phyloP scores from a whole-genome alignment of 139 green algal genomes.

The Chlamydomonas sp. region DNA sequence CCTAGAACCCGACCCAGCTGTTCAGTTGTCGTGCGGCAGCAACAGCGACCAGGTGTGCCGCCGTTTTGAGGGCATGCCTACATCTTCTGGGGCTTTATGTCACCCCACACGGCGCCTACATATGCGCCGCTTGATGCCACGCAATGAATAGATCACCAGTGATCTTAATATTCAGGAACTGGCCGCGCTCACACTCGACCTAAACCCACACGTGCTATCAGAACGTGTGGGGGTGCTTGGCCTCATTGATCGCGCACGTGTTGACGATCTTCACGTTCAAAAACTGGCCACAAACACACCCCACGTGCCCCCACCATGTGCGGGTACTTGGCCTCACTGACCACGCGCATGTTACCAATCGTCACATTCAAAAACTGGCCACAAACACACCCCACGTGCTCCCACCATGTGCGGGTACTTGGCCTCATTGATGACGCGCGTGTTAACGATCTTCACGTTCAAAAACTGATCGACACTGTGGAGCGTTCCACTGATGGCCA shows the following conservation, averaged over 20 bases:
- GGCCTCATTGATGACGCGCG: conserved; percentile 71
- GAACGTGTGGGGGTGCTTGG: neutral
- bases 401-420: conserved; percentile 94
- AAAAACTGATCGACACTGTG: conserved; percentile 99
- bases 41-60: neutral
- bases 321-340: neutral
- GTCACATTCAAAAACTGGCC: conserved; percentile 98
- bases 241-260: neutral
- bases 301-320: too few relatives aligned
- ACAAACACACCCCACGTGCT: neutral
- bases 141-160: neutral
- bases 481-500: conserved; percentile 86
- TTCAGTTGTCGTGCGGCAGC: neutral
- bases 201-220: too few relatives aligned
- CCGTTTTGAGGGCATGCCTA: neutral
- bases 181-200: too few relatives aligned
- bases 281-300: too few relatives aligned
- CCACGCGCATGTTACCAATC: conserved; percentile 33
- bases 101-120: too few relatives aligned
- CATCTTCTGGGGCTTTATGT: too few relatives aligned
- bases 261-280: too few relatives aligned
- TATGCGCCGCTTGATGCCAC: neutral
- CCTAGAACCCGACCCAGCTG: neutral
- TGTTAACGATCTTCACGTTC: conserved; percentile 97
- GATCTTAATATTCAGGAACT: too few relatives aligned